Evolutionary conservation across 495 filamentous ascomycete genomes (phyloP).

Genomic region (Penicillium flavigenum): DNA sequence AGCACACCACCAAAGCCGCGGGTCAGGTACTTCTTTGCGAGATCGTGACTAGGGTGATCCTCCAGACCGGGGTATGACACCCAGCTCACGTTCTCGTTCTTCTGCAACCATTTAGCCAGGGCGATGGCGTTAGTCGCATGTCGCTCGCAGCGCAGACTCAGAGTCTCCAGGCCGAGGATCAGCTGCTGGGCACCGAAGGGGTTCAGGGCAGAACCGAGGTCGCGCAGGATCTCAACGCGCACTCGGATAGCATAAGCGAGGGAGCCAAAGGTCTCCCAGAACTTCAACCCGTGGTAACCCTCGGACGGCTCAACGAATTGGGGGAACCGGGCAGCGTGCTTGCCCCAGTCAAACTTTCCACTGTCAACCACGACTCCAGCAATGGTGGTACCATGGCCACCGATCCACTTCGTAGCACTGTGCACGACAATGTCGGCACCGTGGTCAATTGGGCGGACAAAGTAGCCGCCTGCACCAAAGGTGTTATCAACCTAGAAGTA

Average conservation of each 20-base stretch:
- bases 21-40: slow-evolving; percentile 86
- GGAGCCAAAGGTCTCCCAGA: slow-evolving; percentile 92
- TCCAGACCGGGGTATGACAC: slow-evolving; percentile 91
- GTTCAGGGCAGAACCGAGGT: slow-evolving; percentile 81
- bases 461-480: slow-evolving; percentile 95
- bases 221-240: slow-evolving; percentile 84
- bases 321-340: slow-evolving; percentile 82
- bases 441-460: slow-evolving; percentile 83
- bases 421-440: slow-evolving; percentile 95
- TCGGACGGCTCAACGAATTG: slow-evolving; percentile 89
- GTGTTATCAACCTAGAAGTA: slow-evolving; percentile 82
- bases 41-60: slow-evolving; percentile 73
- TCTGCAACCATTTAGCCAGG: slow-evolving; percentile 81
- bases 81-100: slow-evolving; percentile 82
- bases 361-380: slow-evolving; percentile 87
- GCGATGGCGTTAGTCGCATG: slow-evolving; percentile 83
- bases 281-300: slow-evolving; percentile 95
- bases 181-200: slow-evolving; percentile 96
- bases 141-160: slow-evolving; percentile 80
- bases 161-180: slow-evolving; percentile 84
- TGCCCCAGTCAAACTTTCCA: slow-evolving; percentile 97
- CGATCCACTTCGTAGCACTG: slow-evolving; percentile 98
- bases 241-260: slow-evolving; percentile 81
- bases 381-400: slow-evolving; percentile 95
- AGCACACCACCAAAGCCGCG: slow-evolving; percentile 90